Conservation (phyloP, 345 rosid genomes). For the Abelmoschus esculentus region DNA sequence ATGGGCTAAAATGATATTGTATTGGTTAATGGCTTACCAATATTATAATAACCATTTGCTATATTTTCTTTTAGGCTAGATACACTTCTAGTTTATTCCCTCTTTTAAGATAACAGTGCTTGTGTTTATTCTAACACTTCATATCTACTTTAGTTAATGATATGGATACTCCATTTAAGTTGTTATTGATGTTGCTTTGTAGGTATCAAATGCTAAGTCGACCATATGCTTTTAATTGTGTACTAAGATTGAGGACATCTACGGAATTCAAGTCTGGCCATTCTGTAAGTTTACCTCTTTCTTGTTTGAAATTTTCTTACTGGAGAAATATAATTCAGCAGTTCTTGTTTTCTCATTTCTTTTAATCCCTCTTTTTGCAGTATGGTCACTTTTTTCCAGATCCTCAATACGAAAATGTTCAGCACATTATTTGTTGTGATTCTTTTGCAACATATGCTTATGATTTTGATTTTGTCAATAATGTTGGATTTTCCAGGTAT, state of each 20-base stretch:
- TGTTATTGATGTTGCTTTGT: constrained; percentile 13
- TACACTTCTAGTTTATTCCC: background rate
- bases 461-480: constrained; percentile 79
- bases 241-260: constrained; percentile 86
- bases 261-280: constrained; percentile 84
- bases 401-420: constrained; percentile 96
- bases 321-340: background rate
- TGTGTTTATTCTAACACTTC: background rate
- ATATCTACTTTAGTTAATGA: constrained; percentile 6
- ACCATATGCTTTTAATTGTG: constrained; percentile 90
- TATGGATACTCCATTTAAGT: constrained; percentile 1
- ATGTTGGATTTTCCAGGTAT: constrained; percentile 83
- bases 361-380: constrained; percentile 39
- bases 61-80: background rate
- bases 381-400: constrained; percentile 97
- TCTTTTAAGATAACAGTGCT: background rate
- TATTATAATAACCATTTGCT: background rate
- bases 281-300: constrained; percentile 47
- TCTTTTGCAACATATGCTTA: constrained; percentile 91
- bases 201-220: constrained; percentile 92
- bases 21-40: background rate
- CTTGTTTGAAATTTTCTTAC: background rate
- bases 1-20: background rate
- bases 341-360: constrained; percentile 2
- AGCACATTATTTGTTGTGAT: constrained; percentile 95